Conservation (phyloP, 1,284 basidiomycete species). For the Boletus sp. region DNA sequence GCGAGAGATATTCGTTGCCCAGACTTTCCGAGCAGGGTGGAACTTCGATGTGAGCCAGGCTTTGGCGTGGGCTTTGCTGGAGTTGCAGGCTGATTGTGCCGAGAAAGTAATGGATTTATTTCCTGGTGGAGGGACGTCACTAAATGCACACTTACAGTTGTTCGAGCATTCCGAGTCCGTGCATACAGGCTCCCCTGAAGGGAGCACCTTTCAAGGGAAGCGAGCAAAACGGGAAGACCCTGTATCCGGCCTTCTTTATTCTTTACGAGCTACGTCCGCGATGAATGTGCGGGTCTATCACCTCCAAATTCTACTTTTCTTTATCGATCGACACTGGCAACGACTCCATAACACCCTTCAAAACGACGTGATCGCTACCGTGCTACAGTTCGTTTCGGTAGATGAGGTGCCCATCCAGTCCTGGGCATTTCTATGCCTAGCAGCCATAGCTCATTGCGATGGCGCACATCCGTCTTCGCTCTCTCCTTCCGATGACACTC, state of each 20-base stretch:
- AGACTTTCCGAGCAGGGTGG: conserved; percentile 67
- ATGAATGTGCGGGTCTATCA: conserved; percentile 45
- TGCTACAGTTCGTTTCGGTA: conserved; percentile 59
- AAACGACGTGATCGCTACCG: conserved; percentile 47
- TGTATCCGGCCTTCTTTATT: conserved; percentile 52
- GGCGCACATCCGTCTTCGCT: conserved; percentile 15
- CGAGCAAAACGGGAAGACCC: conserved; percentile 55
- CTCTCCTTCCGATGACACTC: conserved; percentile 3
- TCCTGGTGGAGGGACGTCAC: conserved; percentile 5
- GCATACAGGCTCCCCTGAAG: conserved; percentile 34
- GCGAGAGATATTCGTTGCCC: conserved; percentile 49
- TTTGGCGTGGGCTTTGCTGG: conserved; percentile 74
- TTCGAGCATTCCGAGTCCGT: conserved; percentile 59
- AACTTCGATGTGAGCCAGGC: conserved; percentile 71
- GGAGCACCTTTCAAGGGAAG: conserved; percentile 38
- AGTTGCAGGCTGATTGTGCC: conserved; percentile 81
- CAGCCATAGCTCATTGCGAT: conserved; percentile 59
- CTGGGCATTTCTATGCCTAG: conserved; percentile 80
- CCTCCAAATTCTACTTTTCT: conserved; percentile 80
- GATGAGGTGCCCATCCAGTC: conserved; percentile 68
- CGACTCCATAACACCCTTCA: conserved; percentile 56
- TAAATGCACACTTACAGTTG: conserved; percentile 42
- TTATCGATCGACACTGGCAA: conserved; percentile 73
- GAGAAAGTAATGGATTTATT: conserved; percentile 48
- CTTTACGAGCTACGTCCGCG: conserved; percentile 39